These are phyloP conservation scores for Termitomyces sp. DNA, from an alignment of 1,284 basidiomycete genomes.

Conservation along the genomic window DNA sequence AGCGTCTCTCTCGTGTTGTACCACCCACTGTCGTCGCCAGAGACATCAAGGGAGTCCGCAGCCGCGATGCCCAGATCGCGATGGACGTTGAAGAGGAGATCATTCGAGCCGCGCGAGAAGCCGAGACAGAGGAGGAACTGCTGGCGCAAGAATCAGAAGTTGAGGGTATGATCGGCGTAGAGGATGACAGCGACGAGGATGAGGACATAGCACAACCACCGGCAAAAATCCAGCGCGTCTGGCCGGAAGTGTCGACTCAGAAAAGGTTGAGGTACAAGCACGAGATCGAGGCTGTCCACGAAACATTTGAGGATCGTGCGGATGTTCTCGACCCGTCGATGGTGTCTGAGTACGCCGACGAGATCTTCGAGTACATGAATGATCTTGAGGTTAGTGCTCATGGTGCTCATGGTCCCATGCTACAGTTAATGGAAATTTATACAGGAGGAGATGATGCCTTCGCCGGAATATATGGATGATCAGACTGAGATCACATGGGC, in stretches of 20 bases:
- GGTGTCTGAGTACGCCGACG: constrained; percentile 97
- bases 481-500: constrained; percentile 95
- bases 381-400: constrained; percentile 71
- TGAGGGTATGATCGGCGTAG: constrained; percentile 49
- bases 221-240: constrained; percentile 45
- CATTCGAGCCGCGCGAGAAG: constrained; percentile 24
- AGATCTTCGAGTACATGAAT: constrained; percentile 96
- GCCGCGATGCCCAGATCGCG: constrained; percentile 39
- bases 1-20: constrained; percentile 34
- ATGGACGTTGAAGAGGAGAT: constrained; percentile 60
- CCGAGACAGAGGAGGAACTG: constrained; percentile 29
- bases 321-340: constrained; percentile 92
- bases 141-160: constrained; percentile 50
- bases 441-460: constrained; percentile 86
- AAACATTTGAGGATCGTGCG: constrained; percentile 72
- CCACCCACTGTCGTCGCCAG: constrained; percentile 23
- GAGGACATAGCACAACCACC: constrained; percentile 23
- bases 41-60: constrained; percentile 31
- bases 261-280: constrained; percentile 50
- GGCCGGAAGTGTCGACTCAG: constrained; percentile 67
- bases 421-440: constrained; percentile 8
- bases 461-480: constrained; percentile 89
- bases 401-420: neutral
- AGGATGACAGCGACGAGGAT: constrained; percentile 41
- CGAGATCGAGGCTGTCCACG: constrained; percentile 65